Percentiles rank a stretch among this genome's conserved stretches.
Conservation (phyloP, 331 rosid species). For the Ulmus americana region DNA sequence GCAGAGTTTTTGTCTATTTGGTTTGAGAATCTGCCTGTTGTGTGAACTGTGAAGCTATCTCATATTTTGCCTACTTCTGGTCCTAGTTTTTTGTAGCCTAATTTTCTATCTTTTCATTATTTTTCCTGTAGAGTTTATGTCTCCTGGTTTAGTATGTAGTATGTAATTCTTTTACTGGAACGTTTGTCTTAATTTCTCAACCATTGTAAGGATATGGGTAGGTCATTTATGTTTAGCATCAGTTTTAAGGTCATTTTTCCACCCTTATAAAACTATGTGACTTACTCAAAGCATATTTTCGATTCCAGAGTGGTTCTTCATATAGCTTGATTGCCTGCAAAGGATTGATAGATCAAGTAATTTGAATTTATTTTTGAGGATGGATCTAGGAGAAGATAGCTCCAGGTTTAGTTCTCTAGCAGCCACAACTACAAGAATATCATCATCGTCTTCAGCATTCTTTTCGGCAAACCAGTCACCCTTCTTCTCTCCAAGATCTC, state of each 20-base stretch:
- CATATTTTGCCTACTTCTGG: conserved; percentile 18
- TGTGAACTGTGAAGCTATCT: background rate
- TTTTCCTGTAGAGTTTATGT: background rate
- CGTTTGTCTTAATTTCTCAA: background rate
- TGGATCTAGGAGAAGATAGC: conserved; percentile 74
- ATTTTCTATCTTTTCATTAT: conserved; percentile 7
- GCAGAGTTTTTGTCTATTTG: background rate
- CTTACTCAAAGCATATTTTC: conserved; percentile 22
- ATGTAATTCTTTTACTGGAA: background rate
- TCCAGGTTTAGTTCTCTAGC: conserved; percentile 45
- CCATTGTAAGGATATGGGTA: conserved; percentile 12
- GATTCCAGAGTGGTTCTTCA: conserved; percentile 34
- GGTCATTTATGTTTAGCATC: conserved; percentile 10
- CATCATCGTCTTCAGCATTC: conserved; percentile 72
- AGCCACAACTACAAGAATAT: conserved; percentile 53
- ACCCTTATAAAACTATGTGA: conserved; percentile 6
- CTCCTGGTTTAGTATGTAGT: background rate
- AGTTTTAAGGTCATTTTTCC: conserved; percentile 9
- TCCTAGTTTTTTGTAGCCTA: conserved; percentile 24
- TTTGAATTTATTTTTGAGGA: conserved; percentile 30
- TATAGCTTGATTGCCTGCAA: conserved; percentile 23
- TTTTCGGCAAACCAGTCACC: conserved; percentile 85
- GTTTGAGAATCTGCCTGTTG: conserved; percentile 6
- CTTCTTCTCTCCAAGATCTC: conserved; percentile 75
- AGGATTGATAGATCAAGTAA: conserved; percentile 32